Evolutionary conservation across 2,329 filamentous ascomycete genomes (phyloP), one percentile per base, ranked within the genome.

Genomic region (Parasarocladium wereldwijsianum): DNA sequence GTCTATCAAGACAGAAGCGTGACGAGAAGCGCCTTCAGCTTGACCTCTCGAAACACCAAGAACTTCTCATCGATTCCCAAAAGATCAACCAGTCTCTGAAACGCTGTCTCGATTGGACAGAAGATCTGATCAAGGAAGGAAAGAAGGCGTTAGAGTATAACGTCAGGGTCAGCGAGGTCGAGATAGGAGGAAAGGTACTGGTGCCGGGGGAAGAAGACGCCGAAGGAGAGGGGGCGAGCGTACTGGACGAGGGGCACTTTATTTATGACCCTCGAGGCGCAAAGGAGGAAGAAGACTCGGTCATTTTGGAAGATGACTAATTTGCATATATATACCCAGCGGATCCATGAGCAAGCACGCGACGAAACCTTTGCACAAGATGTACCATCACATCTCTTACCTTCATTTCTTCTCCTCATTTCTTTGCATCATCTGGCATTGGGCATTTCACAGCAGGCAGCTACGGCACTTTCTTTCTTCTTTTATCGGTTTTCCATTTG

Each of bases 21-120:
- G 87, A 96, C 39, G 84, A 93, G 48, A 77, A 77, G 40, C 72
- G 83, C 17, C 62, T 96, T n/a, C 71, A 79, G 41, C 64, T 85
- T 4, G 90, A 98, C 51, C 64, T 98, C 1, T 69, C 76, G 4
- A 87, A 86, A 47, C 90, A 98, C 49, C 82, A 85, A 40, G 79
- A 93, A 45, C 62, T 96, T 2, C 68, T 98, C 7, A 62, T 85
- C 22, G 86, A 93, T 49, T 90, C 80, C 40, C 85, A 94, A 46
- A 92, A 85, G 57, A 85, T 96, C 63, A 96, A 94, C 47, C 82
- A 92, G 50, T 93, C 82, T 49, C 67, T 98, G 26, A 92, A 84
- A 51, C 70, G 83, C 27, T 98, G 90, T 50, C 64, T 94, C 19
- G 75, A 76, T 40, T 87, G 83, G 70, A 92, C 86, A 0, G 87